Evolutionary conservation across 768 basidiomycete species (phyloP).

Genomic region (Lepiota brunneoincarnata): DNA sequence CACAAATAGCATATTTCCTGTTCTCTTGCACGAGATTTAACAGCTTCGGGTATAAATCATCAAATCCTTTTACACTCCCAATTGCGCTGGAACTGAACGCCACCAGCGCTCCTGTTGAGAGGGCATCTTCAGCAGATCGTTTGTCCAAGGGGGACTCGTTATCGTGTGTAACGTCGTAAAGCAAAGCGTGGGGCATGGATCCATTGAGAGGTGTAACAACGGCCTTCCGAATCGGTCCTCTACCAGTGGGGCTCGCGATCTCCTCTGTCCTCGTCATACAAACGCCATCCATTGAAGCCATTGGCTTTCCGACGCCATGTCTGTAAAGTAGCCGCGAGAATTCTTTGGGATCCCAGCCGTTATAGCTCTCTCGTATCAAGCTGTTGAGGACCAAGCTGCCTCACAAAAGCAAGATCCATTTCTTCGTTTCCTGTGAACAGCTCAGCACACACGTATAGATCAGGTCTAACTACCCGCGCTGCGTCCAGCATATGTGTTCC

Average conservation of each 20-base stretch:
- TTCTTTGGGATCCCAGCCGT: constrained; percentile 87
- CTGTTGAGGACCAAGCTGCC: constrained; percentile 91
- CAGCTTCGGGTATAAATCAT: constrained; percentile 95
- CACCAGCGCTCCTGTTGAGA: constrained; percentile 92
- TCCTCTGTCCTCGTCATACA: constrained; percentile 78
- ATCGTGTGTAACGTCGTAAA: constrained; percentile 97
- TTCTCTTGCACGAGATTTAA: constrained; percentile 86
- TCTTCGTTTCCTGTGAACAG: constrained; percentile 95
- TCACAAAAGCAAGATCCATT: constrained; percentile 89
- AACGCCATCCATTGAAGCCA: constrained; percentile 93
- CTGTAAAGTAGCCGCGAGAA: constrained; percentile 85
- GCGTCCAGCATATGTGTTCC: constrained; percentile 93
- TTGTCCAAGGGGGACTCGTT: constrained; percentile 92
- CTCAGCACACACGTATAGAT: constrained; percentile 97
- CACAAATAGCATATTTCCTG: constrained; percentile 71
- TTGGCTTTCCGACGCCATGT: constrained; percentile 89
- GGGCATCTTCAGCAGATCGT: constrained; percentile 89
- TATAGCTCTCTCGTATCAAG: constrained; percentile 92
- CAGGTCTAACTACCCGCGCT: constrained; percentile 82
- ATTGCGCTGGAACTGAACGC: constrained; percentile 87
- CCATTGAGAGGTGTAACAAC: constrained; percentile 80
- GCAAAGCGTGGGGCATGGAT: constrained; percentile 85
- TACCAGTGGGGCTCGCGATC: constrained; percentile 78
- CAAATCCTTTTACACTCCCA: constrained; percentile 95
- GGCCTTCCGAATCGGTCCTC: constrained; percentile 73